phyloP scores from a whole-genome alignment of 2,329 filamentous ascomycete genomes.

The Tolypocladium ophioglossoides region DNA sequence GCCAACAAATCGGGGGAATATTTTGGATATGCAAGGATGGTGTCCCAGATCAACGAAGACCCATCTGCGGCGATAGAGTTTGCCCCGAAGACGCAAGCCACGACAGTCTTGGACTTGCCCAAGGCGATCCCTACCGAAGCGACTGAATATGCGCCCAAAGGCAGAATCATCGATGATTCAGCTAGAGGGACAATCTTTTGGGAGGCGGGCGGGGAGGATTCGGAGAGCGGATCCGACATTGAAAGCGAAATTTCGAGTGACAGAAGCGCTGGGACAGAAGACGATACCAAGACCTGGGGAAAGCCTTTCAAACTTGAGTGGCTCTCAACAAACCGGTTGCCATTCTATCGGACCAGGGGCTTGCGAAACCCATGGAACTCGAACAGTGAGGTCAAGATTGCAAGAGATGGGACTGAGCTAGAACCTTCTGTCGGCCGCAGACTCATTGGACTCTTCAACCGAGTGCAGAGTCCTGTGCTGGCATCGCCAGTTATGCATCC shows the following conservation, averaged over 20 bases:
- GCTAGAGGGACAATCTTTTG: slow-evolving; percentile 94
- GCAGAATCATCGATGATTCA: slow-evolving; percentile 85
- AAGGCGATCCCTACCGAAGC: slow-evolving; percentile 72
- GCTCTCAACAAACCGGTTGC: slow-evolving; percentile 72
- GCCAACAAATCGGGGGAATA: slow-evolving; percentile 97
- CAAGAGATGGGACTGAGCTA: slow-evolving; percentile 85
- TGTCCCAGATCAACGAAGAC: slow-evolving; percentile 71
- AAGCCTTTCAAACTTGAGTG: slow-evolving; percentile 89
- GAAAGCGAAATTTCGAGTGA: slow-evolving; percentile 26
- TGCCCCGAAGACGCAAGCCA: slow-evolving; percentile 50
- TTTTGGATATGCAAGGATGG: slow-evolving; percentile 89
- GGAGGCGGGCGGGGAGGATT: slow-evolving; percentile 63
- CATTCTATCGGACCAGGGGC: slow-evolving; percentile 81
- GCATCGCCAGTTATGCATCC: slow-evolving; percentile 17
- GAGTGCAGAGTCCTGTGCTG: slow-evolving; percentile 29
- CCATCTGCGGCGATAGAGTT: slow-evolving; percentile 59
- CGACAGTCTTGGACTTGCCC: slow-evolving; percentile 55
- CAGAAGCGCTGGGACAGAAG: slow-evolving; percentile 30
- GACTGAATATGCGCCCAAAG: slow-evolving; percentile 67
- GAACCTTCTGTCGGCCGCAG: slow-evolving; percentile 72
- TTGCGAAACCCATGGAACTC: slow-evolving; percentile 91
- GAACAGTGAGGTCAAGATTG: slow-evolving; percentile 92
- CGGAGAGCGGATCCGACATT: slow-evolving; percentile 33
- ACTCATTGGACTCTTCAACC: slow-evolving; percentile 70
- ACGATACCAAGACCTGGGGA: slow-evolving; percentile 61